phyloP scores from a whole-genome alignment of 2,329 filamentous ascomycete species.

The Diaporthe eres region DNA sequence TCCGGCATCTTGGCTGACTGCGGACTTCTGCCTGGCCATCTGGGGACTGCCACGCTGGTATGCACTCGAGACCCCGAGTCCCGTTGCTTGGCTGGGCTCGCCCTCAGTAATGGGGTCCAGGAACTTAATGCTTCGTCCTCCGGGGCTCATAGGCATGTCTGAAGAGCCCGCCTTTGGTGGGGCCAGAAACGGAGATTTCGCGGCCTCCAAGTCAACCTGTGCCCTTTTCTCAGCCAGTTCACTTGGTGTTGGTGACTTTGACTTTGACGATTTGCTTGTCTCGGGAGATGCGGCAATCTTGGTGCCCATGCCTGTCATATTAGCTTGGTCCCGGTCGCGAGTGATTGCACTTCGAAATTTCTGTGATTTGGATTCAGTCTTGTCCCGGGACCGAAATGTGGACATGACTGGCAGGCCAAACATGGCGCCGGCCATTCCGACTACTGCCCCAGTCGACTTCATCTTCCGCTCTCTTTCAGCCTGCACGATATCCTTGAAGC shows the following conservation, averaged over 20 bases:
- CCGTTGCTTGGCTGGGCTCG: conserved; percentile 25
- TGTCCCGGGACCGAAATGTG: conserved; percentile 35
- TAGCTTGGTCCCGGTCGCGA: conserved; percentile 27
- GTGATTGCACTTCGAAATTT: not conserved
- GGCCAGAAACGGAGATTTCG: conserved; percentile 17
- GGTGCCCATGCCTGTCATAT: conserved; percentile 42
- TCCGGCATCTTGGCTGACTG: not conserved
- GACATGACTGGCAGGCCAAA: conserved; percentile 44
- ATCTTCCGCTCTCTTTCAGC: conserved; percentile 54
- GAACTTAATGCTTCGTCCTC: conserved; percentile 25
- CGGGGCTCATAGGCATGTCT: conserved; percentile 12
- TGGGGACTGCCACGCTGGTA: conserved; percentile 27
- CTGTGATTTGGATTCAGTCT: conserved; percentile 13
- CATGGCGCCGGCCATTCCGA: conserved; percentile 44
- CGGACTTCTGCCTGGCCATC: conserved; percentile 23
- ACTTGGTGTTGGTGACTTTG: conserved; percentile 19
- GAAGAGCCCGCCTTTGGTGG: conserved; percentile 1
- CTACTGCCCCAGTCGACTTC: conserved; percentile 44
- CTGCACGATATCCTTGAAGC: conserved; percentile 69
- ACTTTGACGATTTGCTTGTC: not conserved
- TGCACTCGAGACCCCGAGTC: conserved; percentile 15
- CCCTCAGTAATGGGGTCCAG: conserved; percentile 34
- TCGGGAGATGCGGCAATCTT: not conserved
- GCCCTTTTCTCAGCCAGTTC: conserved; percentile 12
- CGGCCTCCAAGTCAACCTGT: conserved; percentile 17